These are phyloP conservation scores for Eucalyptus brandiana DNA, from an alignment of 345 rosid species.

Conservation along the genomic window DNA sequence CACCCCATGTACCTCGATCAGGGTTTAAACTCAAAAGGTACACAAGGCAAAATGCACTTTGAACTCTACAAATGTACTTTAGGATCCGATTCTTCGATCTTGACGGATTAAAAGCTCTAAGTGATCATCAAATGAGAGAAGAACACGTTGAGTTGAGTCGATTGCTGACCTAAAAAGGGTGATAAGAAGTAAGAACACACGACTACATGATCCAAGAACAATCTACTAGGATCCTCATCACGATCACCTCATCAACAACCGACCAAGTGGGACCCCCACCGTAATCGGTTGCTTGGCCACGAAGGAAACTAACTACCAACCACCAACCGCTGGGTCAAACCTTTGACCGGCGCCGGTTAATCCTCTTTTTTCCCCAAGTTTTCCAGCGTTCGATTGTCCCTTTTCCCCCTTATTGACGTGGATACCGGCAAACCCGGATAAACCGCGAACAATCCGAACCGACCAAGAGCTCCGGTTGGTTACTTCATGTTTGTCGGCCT, in stretches of 20 bases:
- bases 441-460: background rate
- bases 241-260: background rate
- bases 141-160: background rate
- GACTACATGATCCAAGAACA: background rate
- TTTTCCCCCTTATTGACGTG: background rate
- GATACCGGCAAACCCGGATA: background rate
- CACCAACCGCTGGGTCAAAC: background rate
- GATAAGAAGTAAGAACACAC: background rate
- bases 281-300: background rate
- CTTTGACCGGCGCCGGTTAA: background rate
- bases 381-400: background rate
- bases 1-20: rapidly evolving
- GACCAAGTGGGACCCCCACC: background rate
- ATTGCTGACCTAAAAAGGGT: background rate
- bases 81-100: background rate
- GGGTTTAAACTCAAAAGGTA: background rate
- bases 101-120: background rate
- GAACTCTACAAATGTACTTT: background rate
- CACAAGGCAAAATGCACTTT: rapidly evolving
- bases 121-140: background rate
- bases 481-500: background rate
- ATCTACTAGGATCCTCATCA: background rate
- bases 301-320: background rate
- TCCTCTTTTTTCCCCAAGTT: background rate
- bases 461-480: background rate